Percentiles rank a stretch among this genome's conserved stretches.
phyloP scores from a whole-genome alignment of 306 rosid genomes.

The Argentina anserina region DNA sequence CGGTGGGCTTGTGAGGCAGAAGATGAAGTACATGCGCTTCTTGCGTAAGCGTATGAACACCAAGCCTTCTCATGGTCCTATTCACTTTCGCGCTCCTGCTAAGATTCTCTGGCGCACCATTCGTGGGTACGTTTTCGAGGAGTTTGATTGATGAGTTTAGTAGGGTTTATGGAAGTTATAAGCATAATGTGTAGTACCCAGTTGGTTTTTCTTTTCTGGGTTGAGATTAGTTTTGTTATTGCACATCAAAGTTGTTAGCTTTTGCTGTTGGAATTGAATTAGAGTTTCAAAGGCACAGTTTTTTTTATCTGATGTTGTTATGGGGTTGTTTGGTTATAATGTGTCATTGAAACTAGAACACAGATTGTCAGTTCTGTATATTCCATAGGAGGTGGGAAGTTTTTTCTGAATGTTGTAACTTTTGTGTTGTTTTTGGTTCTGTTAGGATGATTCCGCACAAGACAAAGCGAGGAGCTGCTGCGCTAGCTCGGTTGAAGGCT shows the following conservation, averaged over 20 bases:
- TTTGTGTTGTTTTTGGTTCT: neutral
- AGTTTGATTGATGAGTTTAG: too few species aligned
- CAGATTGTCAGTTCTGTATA: too few species aligned
- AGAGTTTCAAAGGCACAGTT: neutral
- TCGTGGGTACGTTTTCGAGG: slow-evolving; percentile 46
- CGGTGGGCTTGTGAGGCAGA: slow-evolving; percentile 63
- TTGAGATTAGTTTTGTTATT: neutral
- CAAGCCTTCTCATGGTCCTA: slow-evolving; percentile 77
- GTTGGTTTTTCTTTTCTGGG: neutral
- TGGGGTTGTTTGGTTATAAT: neutral
- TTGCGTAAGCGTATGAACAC: slow-evolving; percentile 80
- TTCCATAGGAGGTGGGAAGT: too few species aligned
- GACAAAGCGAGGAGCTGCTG: slow-evolving; percentile 65
- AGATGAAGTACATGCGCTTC: slow-evolving; percentile 75
- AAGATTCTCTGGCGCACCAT: slow-evolving; percentile 81
- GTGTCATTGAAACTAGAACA: neutral
- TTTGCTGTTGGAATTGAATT: neutral
- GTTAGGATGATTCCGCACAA: slow-evolving; percentile 61
- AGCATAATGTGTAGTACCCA: neutral
- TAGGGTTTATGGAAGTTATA: neutral
- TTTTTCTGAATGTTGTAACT: too few species aligned
- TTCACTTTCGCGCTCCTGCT: slow-evolving; percentile 66
- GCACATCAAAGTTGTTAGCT: neutral
- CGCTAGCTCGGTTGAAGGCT: slow-evolving; percentile 57
- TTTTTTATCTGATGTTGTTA: too few species aligned